Evolutionary conservation across 805 yeast genomes (phyloP).

Genomic region (Lipomyces sp.): DNA sequence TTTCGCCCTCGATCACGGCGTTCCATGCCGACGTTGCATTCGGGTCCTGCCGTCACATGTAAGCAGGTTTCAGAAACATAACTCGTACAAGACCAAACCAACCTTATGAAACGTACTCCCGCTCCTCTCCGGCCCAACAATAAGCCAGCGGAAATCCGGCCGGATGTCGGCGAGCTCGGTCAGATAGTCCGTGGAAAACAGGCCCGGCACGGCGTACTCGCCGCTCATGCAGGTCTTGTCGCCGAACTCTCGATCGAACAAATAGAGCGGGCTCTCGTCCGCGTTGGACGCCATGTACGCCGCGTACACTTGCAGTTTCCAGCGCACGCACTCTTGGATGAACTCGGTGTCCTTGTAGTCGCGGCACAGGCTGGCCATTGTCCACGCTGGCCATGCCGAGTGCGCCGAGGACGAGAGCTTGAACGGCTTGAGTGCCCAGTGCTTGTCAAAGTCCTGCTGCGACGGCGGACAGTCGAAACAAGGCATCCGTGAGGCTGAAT

Average conservation of each 20-base stretch:
- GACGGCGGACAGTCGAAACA: constrained; percentile 51
- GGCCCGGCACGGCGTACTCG: constrained; percentile 35
- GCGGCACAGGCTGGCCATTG: constrained; percentile 45
- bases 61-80: background rate
- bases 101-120: constrained; percentile 86
- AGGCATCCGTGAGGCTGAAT: constrained; percentile 47
- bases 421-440: constrained; percentile 60
- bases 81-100: background rate
- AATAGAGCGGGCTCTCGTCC: constrained; percentile 82
- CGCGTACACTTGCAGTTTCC: constrained; percentile 63
- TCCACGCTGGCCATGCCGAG: constrained; percentile 76
- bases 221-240: constrained; percentile 48
- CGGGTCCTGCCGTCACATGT: constrained; percentile 52
- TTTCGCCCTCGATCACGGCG: constrained; percentile 38
- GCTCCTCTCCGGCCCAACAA: constrained; percentile 74
- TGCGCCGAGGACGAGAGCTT: constrained; percentile 50
- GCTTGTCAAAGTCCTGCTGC: constrained; percentile 45
- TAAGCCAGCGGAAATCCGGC: constrained; percentile 92
- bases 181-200: constrained; percentile 44
- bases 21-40: constrained; percentile 92
- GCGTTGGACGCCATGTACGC: constrained; percentile 57
- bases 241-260: constrained; percentile 73
- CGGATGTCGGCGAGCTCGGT: constrained; percentile 50
- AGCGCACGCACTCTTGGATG: constrained; percentile 80
- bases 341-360: constrained; percentile 62